phyloP scores from a whole-genome alignment of 495 filamentous ascomycete species.

The Patellaria atrata region DNA sequence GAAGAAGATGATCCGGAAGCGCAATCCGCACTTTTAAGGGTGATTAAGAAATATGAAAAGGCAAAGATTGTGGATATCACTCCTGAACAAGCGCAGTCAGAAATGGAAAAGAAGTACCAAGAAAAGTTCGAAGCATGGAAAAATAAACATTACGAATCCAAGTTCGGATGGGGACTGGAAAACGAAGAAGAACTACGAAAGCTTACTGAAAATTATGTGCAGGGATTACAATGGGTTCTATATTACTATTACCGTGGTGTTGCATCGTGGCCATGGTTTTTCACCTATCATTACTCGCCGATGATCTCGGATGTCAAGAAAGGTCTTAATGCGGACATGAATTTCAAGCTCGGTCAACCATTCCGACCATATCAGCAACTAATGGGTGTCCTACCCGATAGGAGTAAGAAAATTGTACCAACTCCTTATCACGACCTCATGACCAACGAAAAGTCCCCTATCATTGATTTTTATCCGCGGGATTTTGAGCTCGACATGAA shows the following conservation, averaged over 20 bases:
- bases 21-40: conserved; percentile 63
- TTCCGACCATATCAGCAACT: conserved; percentile 92
- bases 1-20: conserved; percentile 73
- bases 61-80: conserved; percentile 73
- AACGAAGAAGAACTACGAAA: conserved; percentile 69
- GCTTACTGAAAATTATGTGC: conserved; percentile 89
- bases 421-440: conserved; percentile 78
- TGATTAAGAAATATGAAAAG: conserved; percentile 79
- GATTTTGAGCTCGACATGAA: conserved; percentile 99
- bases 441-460: conserved; percentile 81
- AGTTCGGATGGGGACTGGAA: conserved; percentile 79
- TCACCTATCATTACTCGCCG: conserved; percentile 88
- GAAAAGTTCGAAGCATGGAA: conserved; percentile 84
- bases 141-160: conserved; percentile 76
- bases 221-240: conserved; percentile 95
- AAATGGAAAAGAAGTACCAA: conserved; percentile 70
- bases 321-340: conserved; percentile 72
- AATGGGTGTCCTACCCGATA: conserved; percentile 95
- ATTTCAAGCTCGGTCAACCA: conserved; percentile 85
- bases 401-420: conserved; percentile 93
- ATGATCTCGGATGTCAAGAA: conserved; percentile 94
- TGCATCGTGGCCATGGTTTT: conserved; percentile 98
- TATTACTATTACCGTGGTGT: conserved; percentile 97
- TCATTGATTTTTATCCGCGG: conserved; percentile 95
- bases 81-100: conserved; percentile 58